phyloP scores from a whole-genome alignment of 169 alveolate species.

The Eimeria tenella region DNA sequence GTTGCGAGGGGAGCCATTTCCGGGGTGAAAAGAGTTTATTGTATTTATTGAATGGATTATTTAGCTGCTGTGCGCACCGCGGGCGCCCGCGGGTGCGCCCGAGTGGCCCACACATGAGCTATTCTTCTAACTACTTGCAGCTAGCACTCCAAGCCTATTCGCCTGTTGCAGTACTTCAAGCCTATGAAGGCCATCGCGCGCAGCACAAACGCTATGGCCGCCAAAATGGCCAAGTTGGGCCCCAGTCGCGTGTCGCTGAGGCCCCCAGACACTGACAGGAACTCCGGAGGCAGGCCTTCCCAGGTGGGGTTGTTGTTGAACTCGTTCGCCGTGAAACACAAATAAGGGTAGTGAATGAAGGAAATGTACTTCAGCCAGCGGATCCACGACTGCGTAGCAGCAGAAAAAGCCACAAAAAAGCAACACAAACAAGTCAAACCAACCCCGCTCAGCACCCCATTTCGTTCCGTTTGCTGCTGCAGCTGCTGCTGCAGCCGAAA shows the following conservation, averaged over 20 bases:
- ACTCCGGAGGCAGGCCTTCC: not conserved
- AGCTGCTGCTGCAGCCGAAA: not conserved
- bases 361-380: constrained; percentile 78
- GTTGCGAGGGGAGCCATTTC: too few relatives aligned
- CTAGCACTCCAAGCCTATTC: constrained; percentile 75
- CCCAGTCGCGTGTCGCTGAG: constrained; percentile 45
- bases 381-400: constrained; percentile 60
- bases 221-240: constrained; percentile 8
- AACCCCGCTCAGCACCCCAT: not conserved
- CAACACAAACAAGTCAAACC: not conserved
- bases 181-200: constrained; percentile 67
- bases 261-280: constrained; percentile 43
- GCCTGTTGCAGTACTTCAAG: constrained; percentile 61
- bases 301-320: constrained; percentile 55
- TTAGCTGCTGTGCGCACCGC: too few relatives aligned
- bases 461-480: not conserved
- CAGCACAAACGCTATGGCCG: constrained; percentile 5
- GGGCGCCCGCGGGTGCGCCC: too few relatives aligned
- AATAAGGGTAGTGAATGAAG: constrained; percentile 39
- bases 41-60: too few relatives aligned
- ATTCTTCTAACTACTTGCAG: too few relatives aligned
- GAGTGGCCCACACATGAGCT: too few relatives aligned
- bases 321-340: constrained; percentile 62
- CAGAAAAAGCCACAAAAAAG: not conserved
- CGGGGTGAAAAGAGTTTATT: too few relatives aligned